Conservation (phyloP, 108 stramenopile species). For the Conticribra guillardii region DNA sequence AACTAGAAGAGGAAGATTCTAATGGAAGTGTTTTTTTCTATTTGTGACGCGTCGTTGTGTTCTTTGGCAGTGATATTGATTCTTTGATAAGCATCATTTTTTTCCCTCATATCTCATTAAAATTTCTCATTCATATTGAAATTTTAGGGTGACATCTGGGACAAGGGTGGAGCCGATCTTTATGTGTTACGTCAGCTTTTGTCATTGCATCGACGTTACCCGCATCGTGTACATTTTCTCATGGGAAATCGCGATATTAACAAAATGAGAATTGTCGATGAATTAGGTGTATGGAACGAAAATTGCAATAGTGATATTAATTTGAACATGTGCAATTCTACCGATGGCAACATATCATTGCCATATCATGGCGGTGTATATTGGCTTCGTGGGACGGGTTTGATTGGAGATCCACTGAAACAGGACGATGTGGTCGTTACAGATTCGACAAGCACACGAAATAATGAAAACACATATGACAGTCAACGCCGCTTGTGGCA, state of each 20-base stretch:
- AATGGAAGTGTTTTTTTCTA: too few relatives aligned
- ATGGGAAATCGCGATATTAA: conserved; percentile 93
- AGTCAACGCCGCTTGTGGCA: not conserved
- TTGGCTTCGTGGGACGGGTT: conserved; percentile 67
- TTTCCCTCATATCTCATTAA: too few relatives aligned
- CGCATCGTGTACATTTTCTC: conserved; percentile 76
- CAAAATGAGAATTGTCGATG: conserved; percentile 81
- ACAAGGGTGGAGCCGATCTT: conserved; percentile 86
- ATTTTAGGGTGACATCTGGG: conserved; percentile 87
- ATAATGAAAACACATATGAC: too few relatives aligned
- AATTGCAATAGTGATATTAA: not conserved
- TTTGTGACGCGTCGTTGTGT: too few relatives aligned
- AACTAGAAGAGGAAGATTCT: too few relatives aligned
- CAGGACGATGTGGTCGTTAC: not conserved
- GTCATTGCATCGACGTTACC: conserved; percentile 70
- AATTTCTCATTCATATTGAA: conserved; percentile 35
- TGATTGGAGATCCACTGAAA: conserved; percentile 51
- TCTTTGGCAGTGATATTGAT: too few relatives aligned
- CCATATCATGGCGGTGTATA: conserved; percentile 69
- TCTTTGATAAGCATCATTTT: too few relatives aligned
- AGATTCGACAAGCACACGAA: too few relatives aligned
- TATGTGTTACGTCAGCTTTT: conserved; percentile 83
- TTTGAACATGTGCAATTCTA: too few relatives aligned
- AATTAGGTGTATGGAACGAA: conserved; percentile 48
- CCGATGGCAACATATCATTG: conserved; percentile 11